These are phyloP conservation scores for Moesziomyces aphidis DNA, from an alignment of 1,284 basidiomycete genomes.

Conservation along the genomic window DNA sequence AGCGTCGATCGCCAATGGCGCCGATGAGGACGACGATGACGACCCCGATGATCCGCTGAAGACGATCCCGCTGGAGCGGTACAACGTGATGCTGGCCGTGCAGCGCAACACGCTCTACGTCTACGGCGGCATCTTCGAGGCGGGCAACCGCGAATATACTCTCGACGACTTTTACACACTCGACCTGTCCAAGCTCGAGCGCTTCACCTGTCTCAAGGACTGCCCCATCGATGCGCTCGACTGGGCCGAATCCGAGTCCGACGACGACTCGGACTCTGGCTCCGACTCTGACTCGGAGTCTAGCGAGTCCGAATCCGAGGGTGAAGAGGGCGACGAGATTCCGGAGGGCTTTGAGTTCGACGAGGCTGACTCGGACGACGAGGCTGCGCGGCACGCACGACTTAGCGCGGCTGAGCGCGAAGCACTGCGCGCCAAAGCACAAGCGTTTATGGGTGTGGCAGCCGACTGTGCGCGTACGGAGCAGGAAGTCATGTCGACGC, in stretches of 20 bases:
- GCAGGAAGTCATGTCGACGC: slow-evolving; percentile 83
- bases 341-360: slow-evolving; percentile 56
- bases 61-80: slow-evolving; percentile 80
- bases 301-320: slow-evolving; percentile 31
- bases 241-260: slow-evolving; percentile 64
- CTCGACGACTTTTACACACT: slow-evolving; percentile 67
- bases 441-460: slow-evolving; percentile 79
- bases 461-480: slow-evolving; percentile 76
- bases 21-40: slow-evolving; percentile 64
- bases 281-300: slow-evolving; percentile 41
- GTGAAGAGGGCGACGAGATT: slow-evolving; percentile 53
- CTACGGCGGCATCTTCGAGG: slow-evolving; percentile 66
- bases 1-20: slow-evolving; percentile 12
- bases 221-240: slow-evolving; percentile 66
- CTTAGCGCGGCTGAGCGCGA: slow-evolving; percentile 65
- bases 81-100: slow-evolving; percentile 91
- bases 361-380: slow-evolving; percentile 37
- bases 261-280: slow-evolving; percentile 39
- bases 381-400: slow-evolving; percentile 27
- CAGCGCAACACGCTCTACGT: slow-evolving; percentile 77
- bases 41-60: slow-evolving; percentile 79
- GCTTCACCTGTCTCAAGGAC: slow-evolving; percentile 61
- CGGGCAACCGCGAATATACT: slow-evolving; percentile 64
- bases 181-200: slow-evolving; percentile 64
- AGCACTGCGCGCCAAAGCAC: slow-evolving; percentile 75